phyloP scores from a whole-genome alignment of 2,329 filamentous ascomycete species.

The Phialophora chinensis region DNA sequence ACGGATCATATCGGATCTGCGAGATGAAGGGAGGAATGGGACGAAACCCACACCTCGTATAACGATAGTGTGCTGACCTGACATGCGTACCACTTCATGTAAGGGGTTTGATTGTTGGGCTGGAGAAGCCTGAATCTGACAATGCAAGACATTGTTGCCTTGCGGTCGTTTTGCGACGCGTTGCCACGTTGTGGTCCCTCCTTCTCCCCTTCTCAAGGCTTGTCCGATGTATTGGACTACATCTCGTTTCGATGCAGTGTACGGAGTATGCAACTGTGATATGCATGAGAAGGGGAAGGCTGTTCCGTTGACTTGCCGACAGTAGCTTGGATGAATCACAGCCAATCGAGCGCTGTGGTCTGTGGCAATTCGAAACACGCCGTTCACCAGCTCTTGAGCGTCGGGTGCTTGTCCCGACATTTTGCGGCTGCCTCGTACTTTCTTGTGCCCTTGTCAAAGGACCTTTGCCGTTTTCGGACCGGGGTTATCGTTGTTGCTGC shows the following conservation, averaged over 20 bases:
- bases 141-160: slow-evolving; percentile 25
- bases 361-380: slow-evolving; percentile 28
- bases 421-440: slow-evolving; percentile 8
- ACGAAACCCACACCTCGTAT: slow-evolving; percentile 17
- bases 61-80: slow-evolving; percentile 13
- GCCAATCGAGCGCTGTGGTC: slow-evolving; percentile 19
- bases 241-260: slow-evolving; percentile 3
- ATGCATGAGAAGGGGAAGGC: slow-evolving; percentile 29
- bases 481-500: slow-evolving; percentile 12
- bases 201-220: slow-evolving; percentile 3
- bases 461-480: slow-evolving; percentile 20
- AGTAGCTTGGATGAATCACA: slow-evolving; percentile 20
- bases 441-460: slow-evolving; percentile 7
- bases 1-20: slow-evolving; percentile 4
- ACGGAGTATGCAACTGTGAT: slow-evolving; percentile 33
- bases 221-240: slow-evolving; percentile 16
- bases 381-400: neutral
- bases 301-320: slow-evolving; percentile 26
- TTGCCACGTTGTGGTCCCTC: neutral
- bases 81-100: slow-evolving; percentile 8
- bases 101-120: slow-evolving; percentile 9
- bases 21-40: neutral
- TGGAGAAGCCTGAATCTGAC: slow-evolving; percentile 17
- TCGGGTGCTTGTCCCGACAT: slow-evolving; percentile 13
- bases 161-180: neutral